Evolutionary conservation across 2,329 filamentous ascomycete genomes (phyloP), one percentile per base, ranked within the genome.

Genomic region (Beauveria caledonica): DNA sequence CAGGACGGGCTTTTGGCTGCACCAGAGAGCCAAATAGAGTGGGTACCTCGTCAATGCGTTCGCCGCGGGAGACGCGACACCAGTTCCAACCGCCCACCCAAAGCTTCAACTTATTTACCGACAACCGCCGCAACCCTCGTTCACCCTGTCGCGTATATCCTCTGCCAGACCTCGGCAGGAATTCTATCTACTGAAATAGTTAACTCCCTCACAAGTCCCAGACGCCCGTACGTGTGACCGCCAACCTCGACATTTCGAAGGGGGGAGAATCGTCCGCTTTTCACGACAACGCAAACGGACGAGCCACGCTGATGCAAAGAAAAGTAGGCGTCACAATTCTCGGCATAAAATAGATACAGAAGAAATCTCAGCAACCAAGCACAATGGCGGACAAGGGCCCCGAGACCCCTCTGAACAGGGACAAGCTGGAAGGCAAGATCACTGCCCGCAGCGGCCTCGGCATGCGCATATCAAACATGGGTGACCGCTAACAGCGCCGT

Each of bases 381-480:
- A 65, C 17, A 56, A 77, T 77, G 74, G 68, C 75, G 62, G 76
- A 79, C 58, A 70, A 70, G 61, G 74, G 74, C 64, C 66, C 67
- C 65, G 71, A 74, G 52, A 73, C 78, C 64, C 76, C 79, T 62
- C 80, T 81, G 62, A 78, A 82, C 70, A 80, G 84, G 71, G 86
- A 90, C 73, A 92, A 90, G 83, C 84, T 92, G 58, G 89, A 93
- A 74, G 85, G 88, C 89, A 74, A 73, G 74, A 58, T 63, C 15
- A 19, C 46, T 42, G 13, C 19, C 40, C 11, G 1, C 17, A 15
- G 33, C 36, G 5, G 39, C 46, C 33, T 51, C 39, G 49, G 58
- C 57, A 42, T 45, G 17, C 55, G 45, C 33, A 50, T 21, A 48
- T 17, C 48, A 40, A 40, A 39, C 60, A 17, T 23, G 25, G 55